Evolutionary conservation across 495 filamentous ascomycete genomes (phyloP).

Genomic region (Annulohypoxylon bovei): DNA sequence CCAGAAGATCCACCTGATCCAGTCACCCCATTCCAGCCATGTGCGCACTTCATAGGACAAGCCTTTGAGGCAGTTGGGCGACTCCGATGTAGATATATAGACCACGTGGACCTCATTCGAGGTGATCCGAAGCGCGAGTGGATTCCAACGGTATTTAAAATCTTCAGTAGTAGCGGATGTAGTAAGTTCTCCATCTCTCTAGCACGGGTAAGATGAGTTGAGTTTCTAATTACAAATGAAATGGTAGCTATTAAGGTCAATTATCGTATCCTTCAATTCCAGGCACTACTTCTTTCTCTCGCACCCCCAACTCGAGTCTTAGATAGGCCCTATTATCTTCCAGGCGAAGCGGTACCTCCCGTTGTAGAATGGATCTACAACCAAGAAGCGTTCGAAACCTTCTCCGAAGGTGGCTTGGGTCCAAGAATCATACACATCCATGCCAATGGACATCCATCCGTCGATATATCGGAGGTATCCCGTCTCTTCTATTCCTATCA

Average conservation of each 20-base stretch:
- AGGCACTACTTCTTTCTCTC: conserved; percentile 6
- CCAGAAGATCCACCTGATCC: neutral
- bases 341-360: neutral
- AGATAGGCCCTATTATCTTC: neutral
- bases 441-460: neutral
- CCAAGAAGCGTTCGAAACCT: conserved; percentile 15
- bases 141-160: neutral
- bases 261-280: conserved; percentile 1
- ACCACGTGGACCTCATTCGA: conserved; percentile 11
- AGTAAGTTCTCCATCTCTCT: neutral
- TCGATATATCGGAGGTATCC: neutral
- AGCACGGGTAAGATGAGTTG: neutral
- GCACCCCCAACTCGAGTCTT: conserved; percentile 3
- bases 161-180: neutral
- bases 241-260: neutral
- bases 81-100: neutral
- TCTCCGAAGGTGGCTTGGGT: neutral
- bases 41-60: neutral
- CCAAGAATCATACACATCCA: conserved; percentile 17
- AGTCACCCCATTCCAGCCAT: neutral
- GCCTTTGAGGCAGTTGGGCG: neutral
- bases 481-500: conserved; percentile 5
- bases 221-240: neutral
- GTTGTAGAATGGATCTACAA: conserved; percentile 21
- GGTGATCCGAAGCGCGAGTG: neutral